Evolutionary conservation across 805 yeast species (phyloP).

Genomic region (Torulaspora quercuum): DNA sequence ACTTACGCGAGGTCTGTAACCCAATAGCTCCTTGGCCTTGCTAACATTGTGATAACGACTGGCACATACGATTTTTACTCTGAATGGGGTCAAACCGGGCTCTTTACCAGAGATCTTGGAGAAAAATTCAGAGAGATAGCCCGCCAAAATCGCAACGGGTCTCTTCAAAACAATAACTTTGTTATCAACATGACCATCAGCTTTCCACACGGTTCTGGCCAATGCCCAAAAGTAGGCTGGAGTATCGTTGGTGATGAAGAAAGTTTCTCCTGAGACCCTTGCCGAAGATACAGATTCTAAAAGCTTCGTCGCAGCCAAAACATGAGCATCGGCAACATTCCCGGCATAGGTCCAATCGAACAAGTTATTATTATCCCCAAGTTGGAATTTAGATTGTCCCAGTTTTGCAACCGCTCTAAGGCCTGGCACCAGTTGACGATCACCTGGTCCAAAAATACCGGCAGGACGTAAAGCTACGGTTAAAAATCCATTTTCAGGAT

Average conservation of each 20-base stretch:
- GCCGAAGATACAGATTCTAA: constrained; percentile 44
- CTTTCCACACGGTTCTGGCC: constrained; percentile 96
- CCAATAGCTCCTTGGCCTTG: constrained; percentile 76
- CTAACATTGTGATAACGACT: constrained; percentile 87
- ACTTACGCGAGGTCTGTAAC: constrained; percentile 75
- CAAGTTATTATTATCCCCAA: constrained; percentile 89
- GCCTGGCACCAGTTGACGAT: constrained; percentile 93
- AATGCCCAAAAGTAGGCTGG: constrained; percentile 97
- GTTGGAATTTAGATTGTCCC: constrained; percentile 88
- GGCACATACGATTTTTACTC: constrained; percentile 91
- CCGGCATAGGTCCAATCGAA: constrained; percentile 99
- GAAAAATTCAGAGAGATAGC: constrained; percentile 74
- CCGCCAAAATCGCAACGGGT: constrained; percentile 75
- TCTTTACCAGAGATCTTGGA: constrained; percentile 73
- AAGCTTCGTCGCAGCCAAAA: constrained; percentile 79
- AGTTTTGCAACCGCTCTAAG: constrained; percentile 73
- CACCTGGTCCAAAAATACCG: constrained; percentile 98
- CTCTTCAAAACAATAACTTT: constrained; percentile 64
- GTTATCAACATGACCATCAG: constrained; percentile 80
- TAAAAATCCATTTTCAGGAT: constrained; percentile 48
- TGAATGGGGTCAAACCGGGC: constrained; percentile 92
- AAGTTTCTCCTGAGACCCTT: constrained; percentile 76
- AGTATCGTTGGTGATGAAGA: constrained; percentile 87
- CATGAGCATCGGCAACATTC: constrained; percentile 95
- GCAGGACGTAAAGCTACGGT: constrained; percentile 95